A percentile compares a stretch with the other conserved stretches of the same genome.
These are phyloP conservation scores for Comarum palustre DNA, from an alignment of 306 rosid species.

Conservation along the genomic window DNA sequence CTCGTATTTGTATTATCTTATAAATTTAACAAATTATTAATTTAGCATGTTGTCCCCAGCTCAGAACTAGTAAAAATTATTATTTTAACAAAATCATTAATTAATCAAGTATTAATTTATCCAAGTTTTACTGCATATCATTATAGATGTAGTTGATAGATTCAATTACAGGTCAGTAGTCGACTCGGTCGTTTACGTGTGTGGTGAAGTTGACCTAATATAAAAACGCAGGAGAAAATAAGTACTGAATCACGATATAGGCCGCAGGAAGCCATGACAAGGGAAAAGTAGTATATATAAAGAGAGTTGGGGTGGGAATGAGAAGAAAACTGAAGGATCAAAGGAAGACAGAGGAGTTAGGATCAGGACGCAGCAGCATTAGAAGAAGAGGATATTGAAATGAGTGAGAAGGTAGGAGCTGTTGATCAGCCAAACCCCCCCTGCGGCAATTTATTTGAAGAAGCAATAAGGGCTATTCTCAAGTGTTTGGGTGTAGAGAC, in stretches of 20 bases:
- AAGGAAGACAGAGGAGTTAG: not conserved
- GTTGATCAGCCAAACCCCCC: slow-evolving; percentile 9
- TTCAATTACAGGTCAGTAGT: not conserved
- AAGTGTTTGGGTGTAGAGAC: slow-evolving; percentile 39
- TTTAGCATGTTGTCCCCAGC: too few relatives aligned
- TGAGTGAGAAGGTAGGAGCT: not conserved
- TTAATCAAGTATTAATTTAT: too few relatives aligned
- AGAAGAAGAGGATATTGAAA: too few relatives aligned
- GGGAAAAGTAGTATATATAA: not conserved
- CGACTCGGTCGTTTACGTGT: not conserved
- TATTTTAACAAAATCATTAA: too few relatives aligned
- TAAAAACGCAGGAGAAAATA: too few relatives aligned
- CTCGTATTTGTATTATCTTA: too few relatives aligned
- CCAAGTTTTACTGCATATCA: too few relatives aligned
- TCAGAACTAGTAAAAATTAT: too few relatives aligned
- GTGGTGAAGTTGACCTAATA: not conserved
- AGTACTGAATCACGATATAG: not conserved
- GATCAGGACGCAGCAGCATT: not conserved
- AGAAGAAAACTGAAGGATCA: not conserved
- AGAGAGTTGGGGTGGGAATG: not conserved
- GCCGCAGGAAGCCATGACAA: not conserved
- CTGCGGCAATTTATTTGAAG: slow-evolving; percentile 20
- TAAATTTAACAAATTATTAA: too few relatives aligned
- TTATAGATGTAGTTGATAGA: too few relatives aligned
- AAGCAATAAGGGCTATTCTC: slow-evolving; percentile 23